Conservation (phyloP, 257 asterid species). For the Solanum ahanhuiri region DNA sequence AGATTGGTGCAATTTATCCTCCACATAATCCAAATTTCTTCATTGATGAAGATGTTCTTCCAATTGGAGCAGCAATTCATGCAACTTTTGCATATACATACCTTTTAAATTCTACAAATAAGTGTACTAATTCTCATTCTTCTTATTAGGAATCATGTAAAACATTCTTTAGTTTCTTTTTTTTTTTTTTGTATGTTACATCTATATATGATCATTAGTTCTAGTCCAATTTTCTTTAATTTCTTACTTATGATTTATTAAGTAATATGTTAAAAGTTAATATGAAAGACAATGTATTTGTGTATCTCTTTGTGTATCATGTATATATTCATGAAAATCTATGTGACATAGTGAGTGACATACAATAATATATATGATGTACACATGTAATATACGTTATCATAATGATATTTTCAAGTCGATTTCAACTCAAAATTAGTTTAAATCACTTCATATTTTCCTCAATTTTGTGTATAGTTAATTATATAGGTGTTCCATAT, state of each 20-base stretch:
- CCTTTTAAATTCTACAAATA: conserved; percentile 4
- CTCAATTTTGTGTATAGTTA: not conserved
- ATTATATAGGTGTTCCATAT: not conserved
- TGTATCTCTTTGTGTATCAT: not conserved
- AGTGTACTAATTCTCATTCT: not conserved
- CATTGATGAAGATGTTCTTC: conserved; percentile 44
- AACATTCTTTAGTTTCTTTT: not conserved
- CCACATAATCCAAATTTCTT: conserved; percentile 41
- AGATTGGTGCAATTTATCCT: conserved; percentile 25
- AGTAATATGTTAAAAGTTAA: not conserved
- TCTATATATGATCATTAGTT: not conserved
- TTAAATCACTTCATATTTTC: not conserved
- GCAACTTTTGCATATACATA: conserved; percentile 41
- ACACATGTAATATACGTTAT: no score
- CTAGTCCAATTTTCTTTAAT: not conserved
- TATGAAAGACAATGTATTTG: not conserved
- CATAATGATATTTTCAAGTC: not conserved
- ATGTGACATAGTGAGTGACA: not conserved
- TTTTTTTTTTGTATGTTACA: not conserved
- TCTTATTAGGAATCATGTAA: not conserved
- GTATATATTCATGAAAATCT: no score
- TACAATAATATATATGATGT: no score
- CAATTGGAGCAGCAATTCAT: conserved; percentile 50
- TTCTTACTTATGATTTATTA: no score
- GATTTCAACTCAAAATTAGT: not conserved